Base-by-base conservation (phyloP, 352 stramenopile species). In the Phytophthora pseudosyringae region DNA sequence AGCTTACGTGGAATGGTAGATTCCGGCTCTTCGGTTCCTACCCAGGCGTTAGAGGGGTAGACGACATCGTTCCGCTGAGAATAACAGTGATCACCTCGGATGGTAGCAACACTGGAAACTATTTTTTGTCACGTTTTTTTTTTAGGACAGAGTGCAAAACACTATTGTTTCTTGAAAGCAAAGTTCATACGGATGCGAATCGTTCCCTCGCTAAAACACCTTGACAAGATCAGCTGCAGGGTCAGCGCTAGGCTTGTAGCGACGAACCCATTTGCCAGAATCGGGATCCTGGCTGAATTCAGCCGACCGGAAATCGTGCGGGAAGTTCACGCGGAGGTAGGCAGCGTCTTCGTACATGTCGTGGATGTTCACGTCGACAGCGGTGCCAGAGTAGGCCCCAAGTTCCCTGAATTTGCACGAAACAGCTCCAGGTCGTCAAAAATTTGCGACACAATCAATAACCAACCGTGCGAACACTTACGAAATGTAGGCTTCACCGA, bases 261-360 rank as follows among this genome's bases (percentile, higher is more conserved):
- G 18, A 47, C 40, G 40, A 47, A 47, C 18, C 40, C 40, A 47
- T 0, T 47, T 47, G 8, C 40, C 40, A 13, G 18, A 31, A 47
- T 8, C 21, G 10, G 40, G 21, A 47, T 47, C 21, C 3, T 73
- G 54, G 15, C 57, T 64, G 51, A 87, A 92, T 65, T 90, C 65
- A 16, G 81, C 76, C 44, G 71, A 73, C 5, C 83, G 76, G 39
- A 89, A 90, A 55, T 88, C 65, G 41, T 90, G 64, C 18, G 83
- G 80, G 40, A 80, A 86, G 52, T 77, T 83, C 5, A 57, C 43
- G 16, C 83, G 83, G 25, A 90, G 39, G 36, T 73, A 79, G 0
- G 69, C 75, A 3, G 81, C 81, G 48, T 90, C 83, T 18, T 75
- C 63, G 41, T 85, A 92, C 71, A 90, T 92, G 12, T 76, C 69